Conservation (phyloP, 1,284 basidiomycete genomes). For the Irpex rosettiformis region DNA sequence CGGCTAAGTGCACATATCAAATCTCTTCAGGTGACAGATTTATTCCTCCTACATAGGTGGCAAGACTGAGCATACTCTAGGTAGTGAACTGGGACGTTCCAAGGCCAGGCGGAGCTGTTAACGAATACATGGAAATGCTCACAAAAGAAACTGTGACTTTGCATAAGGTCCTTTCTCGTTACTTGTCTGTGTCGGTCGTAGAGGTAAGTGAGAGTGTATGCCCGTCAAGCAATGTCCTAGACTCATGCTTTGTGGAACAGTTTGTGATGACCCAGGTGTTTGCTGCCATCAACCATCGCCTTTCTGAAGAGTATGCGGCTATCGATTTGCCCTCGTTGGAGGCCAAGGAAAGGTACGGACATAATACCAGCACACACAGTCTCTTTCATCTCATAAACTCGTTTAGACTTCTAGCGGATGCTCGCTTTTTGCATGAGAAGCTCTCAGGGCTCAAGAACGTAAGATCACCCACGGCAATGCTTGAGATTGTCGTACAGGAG, state of each 20-base stretch:
- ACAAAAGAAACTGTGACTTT: constrained; percentile 95
- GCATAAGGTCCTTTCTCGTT: constrained; percentile 94
- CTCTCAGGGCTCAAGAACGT: constrained; percentile 70
- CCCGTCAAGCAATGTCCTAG: too few relatives aligned
- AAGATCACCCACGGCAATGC: constrained; percentile 65
- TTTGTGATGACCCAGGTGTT: constrained; percentile 92
- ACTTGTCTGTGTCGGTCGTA: constrained; percentile 74
- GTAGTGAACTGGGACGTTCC: constrained; percentile 73
- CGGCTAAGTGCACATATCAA: constrained; percentile 85
- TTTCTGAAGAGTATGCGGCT: constrained; percentile 80
- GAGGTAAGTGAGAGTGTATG: constrained; percentile 67
- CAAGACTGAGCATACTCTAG: too few relatives aligned
- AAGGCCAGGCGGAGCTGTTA: constrained; percentile 54
- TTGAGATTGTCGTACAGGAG: constrained; percentile 79
- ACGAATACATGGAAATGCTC: constrained; percentile 87
- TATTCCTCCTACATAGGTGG: too few relatives aligned
- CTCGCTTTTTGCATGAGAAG: constrained; percentile 71
- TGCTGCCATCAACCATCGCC: constrained; percentile 83
- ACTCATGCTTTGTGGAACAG: constrained; percentile 41
- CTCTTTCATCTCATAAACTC: constrained; percentile 1
- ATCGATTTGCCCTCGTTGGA: constrained; percentile 79
- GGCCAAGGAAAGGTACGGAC: constrained; percentile 77
- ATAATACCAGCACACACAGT: background rate
- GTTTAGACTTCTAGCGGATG: constrained; percentile 73
- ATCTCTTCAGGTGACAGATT: constrained; percentile 73